phyloP scores from a whole-genome alignment of 1,139 yeast genomes.

The Blastobotrys aristatus region DNA sequence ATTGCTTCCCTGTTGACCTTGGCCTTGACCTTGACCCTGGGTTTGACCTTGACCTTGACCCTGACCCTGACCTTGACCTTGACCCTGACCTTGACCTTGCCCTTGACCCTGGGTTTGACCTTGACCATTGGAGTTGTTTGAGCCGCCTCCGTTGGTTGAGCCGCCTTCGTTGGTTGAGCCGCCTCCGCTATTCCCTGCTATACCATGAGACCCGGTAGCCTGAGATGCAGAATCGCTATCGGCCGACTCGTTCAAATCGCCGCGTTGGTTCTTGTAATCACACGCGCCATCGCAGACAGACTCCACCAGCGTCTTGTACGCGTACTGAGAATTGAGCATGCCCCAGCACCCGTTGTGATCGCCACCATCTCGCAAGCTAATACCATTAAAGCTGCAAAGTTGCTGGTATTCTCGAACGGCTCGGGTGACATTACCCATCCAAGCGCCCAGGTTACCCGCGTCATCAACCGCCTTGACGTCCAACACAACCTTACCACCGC shows the following conservation, averaged over 20 bases:
- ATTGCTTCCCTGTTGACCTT: background rate
- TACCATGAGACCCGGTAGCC: background rate
- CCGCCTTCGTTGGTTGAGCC: background rate
- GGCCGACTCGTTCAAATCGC: background rate
- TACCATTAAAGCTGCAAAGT: background rate
- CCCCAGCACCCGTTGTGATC: background rate
- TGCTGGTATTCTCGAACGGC: background rate
- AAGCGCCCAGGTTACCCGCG: background rate
- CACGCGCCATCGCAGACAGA: background rate
- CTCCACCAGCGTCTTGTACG: background rate
- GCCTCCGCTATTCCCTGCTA: background rate
- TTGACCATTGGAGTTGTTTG: background rate
- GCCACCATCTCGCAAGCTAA: background rate
- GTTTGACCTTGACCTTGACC: background rate
- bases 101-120: background rate
- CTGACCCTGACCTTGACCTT: background rate
- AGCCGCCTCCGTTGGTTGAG: background rate
- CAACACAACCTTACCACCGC: background rate
- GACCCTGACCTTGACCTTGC: background rate
- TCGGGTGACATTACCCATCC: background rate
- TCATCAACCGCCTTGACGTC: background rate
- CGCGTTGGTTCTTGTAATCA: background rate
- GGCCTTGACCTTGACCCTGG: background rate
- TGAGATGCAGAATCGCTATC: background rate
- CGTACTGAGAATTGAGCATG: background rate